phyloP scores from a whole-genome alignment of 2,329 filamentous ascomycete species.

The Claviceps paspali region DNA sequence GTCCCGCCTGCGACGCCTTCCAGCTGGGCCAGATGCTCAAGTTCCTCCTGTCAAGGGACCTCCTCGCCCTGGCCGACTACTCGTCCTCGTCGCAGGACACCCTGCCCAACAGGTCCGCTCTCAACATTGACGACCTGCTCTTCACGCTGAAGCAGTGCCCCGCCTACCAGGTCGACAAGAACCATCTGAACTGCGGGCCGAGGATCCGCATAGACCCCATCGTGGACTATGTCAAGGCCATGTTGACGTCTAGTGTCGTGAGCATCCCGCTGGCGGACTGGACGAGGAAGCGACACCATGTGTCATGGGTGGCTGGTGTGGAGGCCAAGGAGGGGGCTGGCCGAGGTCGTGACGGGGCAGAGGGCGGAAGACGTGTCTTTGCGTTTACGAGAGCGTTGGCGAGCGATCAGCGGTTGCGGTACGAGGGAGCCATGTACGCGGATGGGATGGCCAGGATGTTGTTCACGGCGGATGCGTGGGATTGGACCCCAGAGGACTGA shows the following conservation, averaged over 20 bases:
- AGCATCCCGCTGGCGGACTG: slow-evolving; percentile 30
- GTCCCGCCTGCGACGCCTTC: slow-evolving; percentile 57
- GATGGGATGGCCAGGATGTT: slow-evolving; percentile 36
- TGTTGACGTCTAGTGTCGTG: slow-evolving; percentile 32
- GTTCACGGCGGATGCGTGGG: slow-evolving; percentile 42
- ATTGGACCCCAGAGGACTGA: slow-evolving; percentile 40
- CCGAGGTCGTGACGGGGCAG: not conserved
- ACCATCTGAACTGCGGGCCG: slow-evolving; percentile 61
- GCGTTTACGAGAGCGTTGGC: slow-evolving; percentile 35
- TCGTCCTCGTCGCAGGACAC: slow-evolving; percentile 29
- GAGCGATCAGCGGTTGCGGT: slow-evolving; percentile 33
- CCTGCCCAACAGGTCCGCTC: slow-evolving; percentile 32
- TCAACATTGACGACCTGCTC: slow-evolving; percentile 48
- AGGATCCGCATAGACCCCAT: slow-evolving; percentile 49
- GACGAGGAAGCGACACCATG: slow-evolving; percentile 24
- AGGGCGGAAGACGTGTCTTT: slow-evolving; percentile 19
- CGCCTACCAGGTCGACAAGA: slow-evolving; percentile 57
- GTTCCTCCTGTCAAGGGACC: slow-evolving; percentile 48
- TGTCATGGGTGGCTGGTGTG: slow-evolving; percentile 24
- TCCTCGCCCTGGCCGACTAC: slow-evolving; percentile 45
- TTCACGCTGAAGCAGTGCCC: slow-evolving; percentile 49
- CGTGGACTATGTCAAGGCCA: slow-evolving; percentile 46
- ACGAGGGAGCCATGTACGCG: slow-evolving; percentile 31
- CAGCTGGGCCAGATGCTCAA: slow-evolving; percentile 65
- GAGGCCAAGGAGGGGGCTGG: slow-evolving; percentile 1